These are phyloP conservation scores for Teratosphaeriaceae sp. DNA, from an alignment of 2,329 filamentous ascomycete species.

Conservation along the genomic window DNA sequence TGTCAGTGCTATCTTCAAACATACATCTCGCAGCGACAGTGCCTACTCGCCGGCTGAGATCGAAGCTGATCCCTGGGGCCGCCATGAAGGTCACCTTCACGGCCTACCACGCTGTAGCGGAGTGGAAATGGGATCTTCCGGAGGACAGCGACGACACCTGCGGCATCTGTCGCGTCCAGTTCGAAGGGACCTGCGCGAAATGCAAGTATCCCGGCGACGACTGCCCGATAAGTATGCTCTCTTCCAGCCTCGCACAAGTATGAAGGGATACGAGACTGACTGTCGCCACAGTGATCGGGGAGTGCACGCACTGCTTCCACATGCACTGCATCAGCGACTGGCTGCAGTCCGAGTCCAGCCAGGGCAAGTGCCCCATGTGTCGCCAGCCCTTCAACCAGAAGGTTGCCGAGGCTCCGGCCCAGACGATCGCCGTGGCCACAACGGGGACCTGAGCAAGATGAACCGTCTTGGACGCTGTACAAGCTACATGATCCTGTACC, in stretches of 20 bases:
- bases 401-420: slow-evolving; percentile 15
- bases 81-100: slow-evolving; percentile 92
- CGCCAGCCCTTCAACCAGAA: slow-evolving; percentile 57
- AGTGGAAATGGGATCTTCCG: slow-evolving; percentile 96
- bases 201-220: slow-evolving; percentile 98
- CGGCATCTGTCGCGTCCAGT: slow-evolving; percentile 96
- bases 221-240: slow-evolving; percentile 71
- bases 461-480: too few species aligned
- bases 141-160: slow-evolving; percentile 81
- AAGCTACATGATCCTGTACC: too few species aligned
- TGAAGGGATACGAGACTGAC: not conserved
- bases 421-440: too few species aligned
- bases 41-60: not conserved
- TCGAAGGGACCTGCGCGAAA: slow-evolving; percentile 94
- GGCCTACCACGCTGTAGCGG: slow-evolving; percentile 88
- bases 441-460: too few species aligned
- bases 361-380: slow-evolving; percentile 96
- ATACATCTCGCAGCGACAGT: not conserved
- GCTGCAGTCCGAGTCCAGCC: slow-evolving; percentile 91
- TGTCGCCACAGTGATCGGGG: slow-evolving; percentile 70
- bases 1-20: too few species aligned
- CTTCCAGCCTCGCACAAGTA: not conserved
- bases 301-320: slow-evolving; percentile 96
- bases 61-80: too few species aligned
- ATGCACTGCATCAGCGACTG: slow-evolving; percentile 97